phyloP scores from a whole-genome alignment of 2,329 filamentous ascomycete genomes.

The Aureobasidium pullulans region DNA sequence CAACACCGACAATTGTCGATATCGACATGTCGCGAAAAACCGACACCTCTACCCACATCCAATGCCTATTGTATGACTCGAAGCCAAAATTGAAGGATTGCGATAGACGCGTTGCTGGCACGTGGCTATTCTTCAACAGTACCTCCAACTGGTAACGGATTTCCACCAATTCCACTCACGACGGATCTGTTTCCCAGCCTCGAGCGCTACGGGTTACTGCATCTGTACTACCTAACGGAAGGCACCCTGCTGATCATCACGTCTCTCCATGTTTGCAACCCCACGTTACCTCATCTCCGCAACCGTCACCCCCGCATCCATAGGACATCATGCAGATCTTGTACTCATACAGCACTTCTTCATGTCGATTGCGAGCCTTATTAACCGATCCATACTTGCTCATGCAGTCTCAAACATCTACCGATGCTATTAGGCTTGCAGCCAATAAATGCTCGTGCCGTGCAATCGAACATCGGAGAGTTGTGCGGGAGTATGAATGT shows the following conservation, averaged over 20 bases:
- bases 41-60: not conserved
- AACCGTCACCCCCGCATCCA: not conserved
- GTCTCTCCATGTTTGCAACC: not conserved
- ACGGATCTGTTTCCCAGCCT: not conserved
- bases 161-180: not conserved
- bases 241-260: conserved; percentile 8
- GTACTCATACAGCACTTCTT: not conserved
- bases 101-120: not conserved
- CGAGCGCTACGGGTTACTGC: not conserved
- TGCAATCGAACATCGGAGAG: not conserved
- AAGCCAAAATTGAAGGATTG: not conserved
- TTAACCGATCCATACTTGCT: not conserved
- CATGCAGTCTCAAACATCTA: not conserved
- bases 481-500: not conserved
- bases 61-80: not conserved
- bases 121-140: not conserved
- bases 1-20: no score
- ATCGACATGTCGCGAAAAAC: no score
- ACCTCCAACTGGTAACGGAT: not conserved
- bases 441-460: not conserved
- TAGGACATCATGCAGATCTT: not conserved
- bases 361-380: not conserved
- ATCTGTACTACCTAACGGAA: not conserved
- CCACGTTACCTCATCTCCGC: not conserved
- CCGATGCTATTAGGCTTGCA: not conserved